Conservation (phyloP, 805 yeast species). For the Metschnikowia gruessii region DNA sequence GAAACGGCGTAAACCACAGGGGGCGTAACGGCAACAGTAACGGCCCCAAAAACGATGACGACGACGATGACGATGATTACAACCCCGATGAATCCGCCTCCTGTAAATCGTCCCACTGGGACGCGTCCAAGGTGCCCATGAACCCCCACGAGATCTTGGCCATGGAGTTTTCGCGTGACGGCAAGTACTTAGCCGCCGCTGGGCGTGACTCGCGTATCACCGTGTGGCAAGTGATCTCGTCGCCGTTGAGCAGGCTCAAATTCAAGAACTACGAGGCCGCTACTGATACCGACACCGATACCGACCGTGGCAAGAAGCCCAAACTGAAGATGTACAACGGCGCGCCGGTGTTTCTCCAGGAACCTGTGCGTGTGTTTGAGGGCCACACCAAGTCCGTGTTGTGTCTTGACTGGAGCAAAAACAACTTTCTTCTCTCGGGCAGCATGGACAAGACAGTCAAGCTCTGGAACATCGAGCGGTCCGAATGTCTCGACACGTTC, state of each 20-base stretch:
- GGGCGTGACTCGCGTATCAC: constrained; percentile 69
- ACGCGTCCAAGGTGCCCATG: constrained; percentile 10
- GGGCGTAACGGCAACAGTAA: too few relatives aligned
- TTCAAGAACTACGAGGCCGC: constrained; percentile 25
- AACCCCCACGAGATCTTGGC: constrained; percentile 60
- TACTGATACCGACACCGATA: constrained; percentile 1
- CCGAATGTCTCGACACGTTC: constrained; percentile 59
- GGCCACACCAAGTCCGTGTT: constrained; percentile 73
- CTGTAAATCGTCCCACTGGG: not conserved
- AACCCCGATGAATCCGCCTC: not conserved
- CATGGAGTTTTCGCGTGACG: constrained; percentile 72
- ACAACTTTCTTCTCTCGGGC: constrained; percentile 73
- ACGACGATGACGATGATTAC: too few relatives aligned
- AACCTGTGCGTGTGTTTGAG: constrained; percentile 55
- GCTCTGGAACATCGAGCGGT: constrained; percentile 80
- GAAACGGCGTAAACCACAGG: too few relatives aligned
- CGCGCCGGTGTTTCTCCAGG: constrained; percentile 77
- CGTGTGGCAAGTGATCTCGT: constrained; percentile 77
- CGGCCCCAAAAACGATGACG: too few relatives aligned
- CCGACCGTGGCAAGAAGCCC: constrained; percentile 10
- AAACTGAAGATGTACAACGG: constrained; percentile 31
- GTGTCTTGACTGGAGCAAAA: constrained; percentile 85
- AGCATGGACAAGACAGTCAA: constrained; percentile 83
- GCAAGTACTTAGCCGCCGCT: constrained; percentile 79
- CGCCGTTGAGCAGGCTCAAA: constrained; percentile 65